Evolutionary conservation across 352 stramenopile species (phyloP), one percentile per base, ranked within the genome.

Genomic region (Detonula confervacea): DNA sequence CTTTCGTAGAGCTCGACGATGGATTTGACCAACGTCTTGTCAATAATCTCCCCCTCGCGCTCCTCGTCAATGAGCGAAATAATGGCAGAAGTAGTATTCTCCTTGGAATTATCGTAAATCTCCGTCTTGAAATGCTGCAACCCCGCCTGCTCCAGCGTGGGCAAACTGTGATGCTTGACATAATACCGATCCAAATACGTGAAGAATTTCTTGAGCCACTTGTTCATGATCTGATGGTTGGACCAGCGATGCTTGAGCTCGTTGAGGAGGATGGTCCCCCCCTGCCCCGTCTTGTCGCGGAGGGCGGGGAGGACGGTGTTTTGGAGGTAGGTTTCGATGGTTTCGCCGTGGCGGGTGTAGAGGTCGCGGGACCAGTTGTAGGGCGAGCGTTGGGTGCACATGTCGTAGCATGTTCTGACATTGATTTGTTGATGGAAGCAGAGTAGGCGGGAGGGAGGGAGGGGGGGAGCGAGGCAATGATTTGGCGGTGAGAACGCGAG

Each of bases 171-270:
- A 90, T 99, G 97, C 88, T 94, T 95, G 59, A 95, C 90, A 60
- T 93, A 95, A 80, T 95, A 95, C 14, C 91, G 81, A 86, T 99
- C 97, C n/a, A 99, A 86, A 88, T 99, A 99, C 89, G 98, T 99
- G 87, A 99, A 99, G 87, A 99, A 99, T 75, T 97, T 97, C 59
- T 95, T 92, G 92, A 99, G 98, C 98, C 98, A 99, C 89, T 99
- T 98, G 93, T 99, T 99, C 97, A 99, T 99, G 86, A 99, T 98
- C 86, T 98, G 98, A 91, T 99, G 97, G 88, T 99, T 98, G 44
- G 95, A 91, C 97, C 97, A 99, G 54, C 97, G 96, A 70, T 96
- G 94, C 51, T 98, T 96, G 24, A 99, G 89, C 84, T 99, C 97
- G 66, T 95, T 93, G 6, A 99, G 89, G n/a, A 99, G 95, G 71